Evolutionary conservation across 345 rosid species (phyloP), one percentile per base, ranked within the genome.

Genomic region (Boechera retrofracta): DNA sequence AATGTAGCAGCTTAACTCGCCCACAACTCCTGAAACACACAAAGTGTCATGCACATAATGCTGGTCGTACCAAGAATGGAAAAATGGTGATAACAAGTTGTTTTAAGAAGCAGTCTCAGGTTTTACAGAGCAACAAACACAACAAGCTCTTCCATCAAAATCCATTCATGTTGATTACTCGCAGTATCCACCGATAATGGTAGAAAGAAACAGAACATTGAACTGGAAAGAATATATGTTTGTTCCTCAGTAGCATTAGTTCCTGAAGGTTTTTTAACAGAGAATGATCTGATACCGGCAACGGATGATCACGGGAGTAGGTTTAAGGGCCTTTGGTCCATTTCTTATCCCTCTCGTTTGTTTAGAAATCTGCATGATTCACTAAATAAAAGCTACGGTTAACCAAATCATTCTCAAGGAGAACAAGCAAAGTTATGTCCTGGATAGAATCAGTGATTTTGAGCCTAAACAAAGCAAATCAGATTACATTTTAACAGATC

Each of bases 301-400:
- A 41, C 92, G 87, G 69, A 93, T 69, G 57, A 89, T 93, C 13
- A 91, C 95, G 0, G 91, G 95, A 61, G 76, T 62, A 11, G 95
- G 98, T 73, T 89, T 91, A 79, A 91, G 82, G 71, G 93, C 95
- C 79, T 83, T 91, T 18, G 93, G 97, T 32, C 95, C 71, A 49
- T 66, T 66, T 66, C 59, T 49, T 49, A 51, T 35, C 3, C 92
- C 91, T 86, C 84, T 85, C 86, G 88, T 91, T 72, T 93, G 92
- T 58, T 70, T 85, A 65, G 90, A 81, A 63, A 78, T 80, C 95
- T 93, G 83, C 75, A 67, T 10, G 32, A n/a, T 67, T 67, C 59
- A 51, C 3, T 0, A 31, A 18, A 8, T 2, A 31, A 31, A 10
- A 44, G 38, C 69, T 28, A 61, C 31, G 0, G 51, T 11, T 39